Conservation (phyloP, 1,139 yeast species). For the Zygoascus sp. region DNA sequence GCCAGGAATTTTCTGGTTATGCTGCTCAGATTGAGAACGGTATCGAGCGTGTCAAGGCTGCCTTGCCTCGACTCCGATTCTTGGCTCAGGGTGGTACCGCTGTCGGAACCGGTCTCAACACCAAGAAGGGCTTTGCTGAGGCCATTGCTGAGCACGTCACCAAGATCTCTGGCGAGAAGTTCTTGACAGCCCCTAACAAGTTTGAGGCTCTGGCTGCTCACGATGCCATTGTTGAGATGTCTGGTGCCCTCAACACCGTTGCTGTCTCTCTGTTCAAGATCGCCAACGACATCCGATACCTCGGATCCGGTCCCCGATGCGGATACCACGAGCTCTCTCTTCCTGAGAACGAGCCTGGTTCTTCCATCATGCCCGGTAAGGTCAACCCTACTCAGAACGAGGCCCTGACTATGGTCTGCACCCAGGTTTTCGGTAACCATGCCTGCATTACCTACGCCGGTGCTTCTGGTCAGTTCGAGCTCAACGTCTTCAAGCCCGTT, state of each 20-base stretch:
- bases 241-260: conserved; percentile 90
- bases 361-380: conserved; percentile 99
- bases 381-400: conserved; percentile 99
- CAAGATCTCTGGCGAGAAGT: conserved; percentile 78
- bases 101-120: conserved; percentile 97
- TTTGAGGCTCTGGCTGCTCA: conserved; percentile 99
- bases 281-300: conserved; percentile 95
- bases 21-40: conserved; percentile 91
- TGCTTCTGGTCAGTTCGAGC: conserved; percentile 97
- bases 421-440: conserved; percentile 97
- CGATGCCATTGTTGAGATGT: conserved; percentile 95
- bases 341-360: conserved; percentile 99
- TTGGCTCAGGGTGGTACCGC: conserved; percentile 99
- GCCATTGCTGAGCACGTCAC: conserved; percentile 77
- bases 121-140: conserved; percentile 81
- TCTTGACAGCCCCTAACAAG: conserved; percentile 95
- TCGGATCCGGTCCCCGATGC: conserved; percentile 99
- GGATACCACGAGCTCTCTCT: conserved; percentile 94
- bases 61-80: conserved; percentile 69
- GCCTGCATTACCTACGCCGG: conserved; percentile 94
- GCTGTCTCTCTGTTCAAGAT: conserved; percentile 92
- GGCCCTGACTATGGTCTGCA: conserved; percentile 96
- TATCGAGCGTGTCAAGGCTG: conserved; percentile 72
- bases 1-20: conserved; percentile 97
- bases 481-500: conserved; percentile 96